phyloP scores from a whole-genome alignment of 768 basidiomycete genomes.

The Tulasnella sp. region DNA sequence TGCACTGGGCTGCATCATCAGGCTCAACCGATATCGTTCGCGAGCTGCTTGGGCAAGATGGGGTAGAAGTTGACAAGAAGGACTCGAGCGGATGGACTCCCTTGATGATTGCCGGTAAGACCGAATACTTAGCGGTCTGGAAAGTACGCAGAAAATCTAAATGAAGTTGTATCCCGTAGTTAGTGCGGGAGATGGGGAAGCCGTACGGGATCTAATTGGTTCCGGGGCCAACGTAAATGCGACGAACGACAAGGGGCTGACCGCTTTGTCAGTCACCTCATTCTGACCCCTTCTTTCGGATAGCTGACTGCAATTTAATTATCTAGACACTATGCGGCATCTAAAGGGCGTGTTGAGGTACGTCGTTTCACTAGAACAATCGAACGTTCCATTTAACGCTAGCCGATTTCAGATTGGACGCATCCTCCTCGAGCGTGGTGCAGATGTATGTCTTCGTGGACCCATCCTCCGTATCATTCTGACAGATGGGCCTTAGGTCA shows the following conservation, averaged over 20 bases:
- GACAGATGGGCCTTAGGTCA: constrained; percentile 57
- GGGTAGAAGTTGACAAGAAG: constrained; percentile 47
- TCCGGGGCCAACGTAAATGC: constrained; percentile 78
- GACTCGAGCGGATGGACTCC: constrained; percentile 74
- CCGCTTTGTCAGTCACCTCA: constrained; percentile 55
- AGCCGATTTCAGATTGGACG: constrained; percentile 64
- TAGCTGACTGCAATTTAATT: constrained; percentile 28
- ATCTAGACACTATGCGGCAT: constrained; percentile 84
- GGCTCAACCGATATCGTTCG: constrained; percentile 63
- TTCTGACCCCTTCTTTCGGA: background rate
- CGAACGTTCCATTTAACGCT: constrained; percentile 18
- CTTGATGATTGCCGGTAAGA: constrained; percentile 69
- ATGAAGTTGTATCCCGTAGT: constrained; percentile 42
- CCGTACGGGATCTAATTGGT: constrained; percentile 71
- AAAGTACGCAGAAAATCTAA: background rate
- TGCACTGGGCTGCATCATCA: constrained; percentile 76
- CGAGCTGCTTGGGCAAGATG: constrained; percentile 65
- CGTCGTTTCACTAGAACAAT: constrained; percentile 4
- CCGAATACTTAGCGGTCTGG: background rate
- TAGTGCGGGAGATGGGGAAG: constrained; percentile 72
- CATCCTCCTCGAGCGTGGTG: constrained; percentile 78
- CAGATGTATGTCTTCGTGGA: constrained; percentile 65
- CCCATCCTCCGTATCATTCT: constrained; percentile 32
- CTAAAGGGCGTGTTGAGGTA: constrained; percentile 83
- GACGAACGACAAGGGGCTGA: constrained; percentile 76